Evolutionary conservation across 768 basidiomycete genomes (phyloP).

Genomic region (Clitopilus passeckerianus): DNA sequence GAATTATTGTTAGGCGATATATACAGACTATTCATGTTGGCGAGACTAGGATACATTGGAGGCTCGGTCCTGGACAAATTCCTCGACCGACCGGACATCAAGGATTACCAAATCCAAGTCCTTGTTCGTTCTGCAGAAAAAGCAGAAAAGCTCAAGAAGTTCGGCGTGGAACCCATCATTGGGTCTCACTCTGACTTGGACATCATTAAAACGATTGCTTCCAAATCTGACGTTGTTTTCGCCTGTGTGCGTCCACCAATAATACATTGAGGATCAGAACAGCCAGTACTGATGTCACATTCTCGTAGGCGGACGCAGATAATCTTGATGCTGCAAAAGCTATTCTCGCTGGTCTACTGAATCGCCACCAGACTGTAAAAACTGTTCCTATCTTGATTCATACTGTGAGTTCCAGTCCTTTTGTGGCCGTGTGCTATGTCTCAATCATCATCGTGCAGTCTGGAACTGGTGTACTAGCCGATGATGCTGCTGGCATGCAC

Average conservation of each 20-base stretch:
- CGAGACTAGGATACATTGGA: slow-evolving; percentile 40
- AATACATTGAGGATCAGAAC: too few relatives aligned
- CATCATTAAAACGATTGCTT: slow-evolving; percentile 37
- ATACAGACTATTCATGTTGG: too few relatives aligned
- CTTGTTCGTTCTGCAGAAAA: background rate
- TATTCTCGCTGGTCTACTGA: slow-evolving; percentile 49
- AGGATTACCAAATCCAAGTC: slow-evolving; percentile 32
- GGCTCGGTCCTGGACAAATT: slow-evolving; percentile 38
- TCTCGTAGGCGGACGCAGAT: slow-evolving; percentile 34
- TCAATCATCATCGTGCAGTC: slow-evolving; percentile 26
- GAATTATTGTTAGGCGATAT: background rate
- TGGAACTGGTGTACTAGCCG: slow-evolving; percentile 41
- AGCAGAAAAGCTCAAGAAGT: slow-evolving; percentile 32
- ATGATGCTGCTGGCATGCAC: slow-evolving; percentile 39
- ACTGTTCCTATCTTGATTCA: slow-evolving; percentile 50
- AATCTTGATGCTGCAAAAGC: slow-evolving; percentile 37
- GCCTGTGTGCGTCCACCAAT: slow-evolving; percentile 6
- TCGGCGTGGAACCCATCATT: slow-evolving; percentile 31
- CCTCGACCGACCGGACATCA: slow-evolving; percentile 27
- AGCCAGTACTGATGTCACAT: background rate
- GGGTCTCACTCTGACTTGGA: slow-evolving; percentile 41
- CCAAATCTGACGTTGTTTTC: slow-evolving; percentile 24
- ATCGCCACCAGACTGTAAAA: slow-evolving; percentile 33
- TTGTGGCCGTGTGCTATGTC: background rate
- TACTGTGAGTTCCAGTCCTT: slow-evolving; percentile 37